Conservation (phyloP, 2,329 filamentous ascomycete species). For the Tolypocladium inflatum region DNA sequence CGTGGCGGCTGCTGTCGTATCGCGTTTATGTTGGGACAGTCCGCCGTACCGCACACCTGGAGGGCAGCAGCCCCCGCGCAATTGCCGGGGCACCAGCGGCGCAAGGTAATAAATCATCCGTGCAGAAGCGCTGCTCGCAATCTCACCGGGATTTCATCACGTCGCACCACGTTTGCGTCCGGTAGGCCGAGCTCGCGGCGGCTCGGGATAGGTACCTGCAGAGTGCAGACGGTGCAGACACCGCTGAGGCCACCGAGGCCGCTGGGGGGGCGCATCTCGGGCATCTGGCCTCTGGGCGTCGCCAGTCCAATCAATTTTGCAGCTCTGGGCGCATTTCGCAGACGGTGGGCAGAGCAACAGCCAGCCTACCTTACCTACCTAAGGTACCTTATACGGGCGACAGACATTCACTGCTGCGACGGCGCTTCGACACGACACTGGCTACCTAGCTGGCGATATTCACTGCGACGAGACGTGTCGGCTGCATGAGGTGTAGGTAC, state of each 20-base stretch:
- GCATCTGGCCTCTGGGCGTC: neutral
- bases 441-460: neutral
- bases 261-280: neutral
- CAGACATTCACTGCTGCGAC: neutral
- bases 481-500: no score
- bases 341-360: no score
- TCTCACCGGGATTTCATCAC: neutral
- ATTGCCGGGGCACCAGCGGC: neutral
- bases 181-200: neutral
- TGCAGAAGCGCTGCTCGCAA: neutral
- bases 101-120: neutral
- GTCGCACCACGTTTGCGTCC: neutral
- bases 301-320: neutral
- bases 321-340: neutral
- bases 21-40: neutral
- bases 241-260: neutral
- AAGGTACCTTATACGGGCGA: neutral
- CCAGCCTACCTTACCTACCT: no score
- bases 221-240: neutral
- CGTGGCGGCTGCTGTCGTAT: neutral
- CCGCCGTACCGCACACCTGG: neutral
- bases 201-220: neutral
- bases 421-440: neutral
- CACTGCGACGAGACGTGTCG: neutral
- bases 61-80: neutral